Percentiles rank a stretch among this genome's conserved stretches.
phyloP scores from a whole-genome alignment of 108 stramenopile genomes.

The Skeletonema potamos region DNA sequence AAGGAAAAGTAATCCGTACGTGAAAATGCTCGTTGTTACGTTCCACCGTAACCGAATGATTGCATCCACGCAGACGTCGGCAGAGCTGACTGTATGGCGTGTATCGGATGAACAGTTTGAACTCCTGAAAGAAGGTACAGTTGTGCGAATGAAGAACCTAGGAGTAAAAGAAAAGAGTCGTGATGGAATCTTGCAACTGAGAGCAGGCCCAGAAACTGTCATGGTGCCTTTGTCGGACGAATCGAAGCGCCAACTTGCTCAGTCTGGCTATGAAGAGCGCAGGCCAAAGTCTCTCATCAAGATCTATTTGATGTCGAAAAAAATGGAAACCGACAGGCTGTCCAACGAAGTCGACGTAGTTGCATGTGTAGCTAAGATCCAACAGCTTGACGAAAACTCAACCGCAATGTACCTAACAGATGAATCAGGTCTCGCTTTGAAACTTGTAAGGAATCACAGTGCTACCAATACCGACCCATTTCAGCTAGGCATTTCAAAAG shows the following conservation, averaged over 20 bases:
- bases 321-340: constrained; percentile 4
- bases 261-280: constrained; percentile 35
- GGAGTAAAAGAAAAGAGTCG: constrained; percentile 43
- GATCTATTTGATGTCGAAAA: constrained; percentile 50
- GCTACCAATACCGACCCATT: constrained; percentile 23
- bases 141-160: constrained; percentile 58
- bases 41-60: constrained; percentile 1
- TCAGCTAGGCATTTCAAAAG: constrained; percentile 17
- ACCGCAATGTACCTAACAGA: constrained; percentile 47
- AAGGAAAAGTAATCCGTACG: constrained; percentile 58
- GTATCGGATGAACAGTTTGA: constrained; percentile 70
- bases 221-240: constrained; percentile 28
- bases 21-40: constrained; percentile 51
- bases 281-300: constrained; percentile 43
- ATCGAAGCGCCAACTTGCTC: constrained; percentile 20
- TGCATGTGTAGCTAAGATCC: constrained; percentile 42
- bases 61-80: constrained; percentile 12
- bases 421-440: constrained; percentile 48
- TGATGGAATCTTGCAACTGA: constrained; percentile 58
- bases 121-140: constrained; percentile 56
- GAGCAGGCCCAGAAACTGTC: constrained; percentile 52
- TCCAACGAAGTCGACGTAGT: constrained; percentile 41
- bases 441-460: constrained; percentile 23
- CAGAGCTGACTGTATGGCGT: constrained; percentile 71
- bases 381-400: constrained; percentile 1